Base-by-base conservation (phyloP, 345 rosid genomes). In the Corymbia maculata region DNA sequence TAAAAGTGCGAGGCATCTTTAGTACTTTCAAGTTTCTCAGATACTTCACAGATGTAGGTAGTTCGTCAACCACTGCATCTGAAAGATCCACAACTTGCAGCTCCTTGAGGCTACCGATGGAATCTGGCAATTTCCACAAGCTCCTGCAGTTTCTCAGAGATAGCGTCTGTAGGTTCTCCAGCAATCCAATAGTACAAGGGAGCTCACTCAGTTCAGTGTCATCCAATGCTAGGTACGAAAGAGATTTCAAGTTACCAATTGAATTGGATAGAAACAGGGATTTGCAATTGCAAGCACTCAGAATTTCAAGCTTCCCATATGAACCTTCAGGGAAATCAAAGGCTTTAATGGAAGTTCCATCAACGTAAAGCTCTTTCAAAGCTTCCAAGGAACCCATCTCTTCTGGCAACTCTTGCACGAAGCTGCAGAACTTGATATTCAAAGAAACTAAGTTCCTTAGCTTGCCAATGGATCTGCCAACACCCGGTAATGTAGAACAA, bases 31-130 rank as follows among this genome's bases (percentile, higher is more conserved):
- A 53, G 57, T 53, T 53, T 53, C 9, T 7, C 24, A 53, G 7
- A 53, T 53, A 0, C 57, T 3, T 3, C 22, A 53, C 9, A 17
- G 9, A 17, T 1, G 9, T 16, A 17, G 57, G 57, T 17, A 52
- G 4, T 52, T 52, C 9, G 0, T 52, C 4, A 0, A 52, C 0
- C 19, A 17, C 8, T 1, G 55, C 21, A 16, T 16, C 7, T 17
- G 57, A 52, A 17, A 52, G 57, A 52, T 52, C 24, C 24, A 52
- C 19, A 2, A 52, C 9, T 52, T 52, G 57, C 57, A 52, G 57
- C 24, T 52, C 4, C 9, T 17, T 0, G 0, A 52, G 57, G 57
- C 4, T 7, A 6, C 57, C 24, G 9, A 52, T 52, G 57, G 9
- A 52, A 52, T 17, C 24, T 2, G 57, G 24, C 57, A 52, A 0